Evolutionary conservation across 805 yeast genomes (phyloP).

Genomic region (Dipodascus albidus): DNA sequence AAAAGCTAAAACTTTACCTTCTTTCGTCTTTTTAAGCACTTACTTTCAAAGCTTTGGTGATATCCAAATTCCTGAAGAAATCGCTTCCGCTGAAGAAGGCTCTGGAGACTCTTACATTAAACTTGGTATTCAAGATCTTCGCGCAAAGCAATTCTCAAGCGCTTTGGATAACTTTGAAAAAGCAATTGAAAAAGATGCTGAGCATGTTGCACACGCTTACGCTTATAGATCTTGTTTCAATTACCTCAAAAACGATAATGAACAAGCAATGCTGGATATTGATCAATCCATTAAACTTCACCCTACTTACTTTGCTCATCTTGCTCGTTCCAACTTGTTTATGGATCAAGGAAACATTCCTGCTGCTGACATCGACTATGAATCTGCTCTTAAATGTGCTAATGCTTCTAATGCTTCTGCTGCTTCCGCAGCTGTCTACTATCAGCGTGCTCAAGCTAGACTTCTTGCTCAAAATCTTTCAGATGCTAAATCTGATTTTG

Average conservation of each 20-base stretch:
- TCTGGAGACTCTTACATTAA: slow-evolving; percentile 54
- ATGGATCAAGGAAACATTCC: slow-evolving; percentile 65
- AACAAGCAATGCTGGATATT: slow-evolving; percentile 51
- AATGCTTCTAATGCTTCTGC: slow-evolving; percentile 71
- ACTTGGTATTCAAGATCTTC: slow-evolving; percentile 50
- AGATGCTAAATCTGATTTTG: slow-evolving; percentile 64
- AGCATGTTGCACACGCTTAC: slow-evolving; percentile 54
- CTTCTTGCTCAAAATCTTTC: slow-evolving; percentile 67
- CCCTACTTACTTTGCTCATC: slow-evolving; percentile 68
- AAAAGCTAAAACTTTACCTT: slow-evolving; percentile 52
- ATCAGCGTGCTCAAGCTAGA: slow-evolving; percentile 88
- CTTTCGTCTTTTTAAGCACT: slow-evolving; percentile 63
- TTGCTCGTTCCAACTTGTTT: slow-evolving; percentile 68
- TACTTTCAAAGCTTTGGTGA: slow-evolving; percentile 76
- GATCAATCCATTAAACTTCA: slow-evolving; percentile 50
- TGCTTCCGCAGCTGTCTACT: slow-evolving; percentile 68
- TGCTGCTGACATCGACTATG: slow-evolving; percentile 56
- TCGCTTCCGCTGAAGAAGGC: slow-evolving; percentile 38
- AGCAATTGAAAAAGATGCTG: slow-evolving; percentile 20
- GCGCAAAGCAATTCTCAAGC: slow-evolving; percentile 13
- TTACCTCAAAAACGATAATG: slow-evolving; percentile 67
- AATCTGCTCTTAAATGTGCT: slow-evolving; percentile 55
- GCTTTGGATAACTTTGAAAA: slow-evolving; percentile 35
- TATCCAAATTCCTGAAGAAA: slow-evolving; percentile 39
- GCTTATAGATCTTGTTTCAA: slow-evolving; percentile 77